A percentile compares a stretch with the other conserved stretches of the same genome.
These are phyloP conservation scores for Leccinum sublutescens DNA, from an alignment of 768 basidiomycete species.

Conservation along the genomic window DNA sequence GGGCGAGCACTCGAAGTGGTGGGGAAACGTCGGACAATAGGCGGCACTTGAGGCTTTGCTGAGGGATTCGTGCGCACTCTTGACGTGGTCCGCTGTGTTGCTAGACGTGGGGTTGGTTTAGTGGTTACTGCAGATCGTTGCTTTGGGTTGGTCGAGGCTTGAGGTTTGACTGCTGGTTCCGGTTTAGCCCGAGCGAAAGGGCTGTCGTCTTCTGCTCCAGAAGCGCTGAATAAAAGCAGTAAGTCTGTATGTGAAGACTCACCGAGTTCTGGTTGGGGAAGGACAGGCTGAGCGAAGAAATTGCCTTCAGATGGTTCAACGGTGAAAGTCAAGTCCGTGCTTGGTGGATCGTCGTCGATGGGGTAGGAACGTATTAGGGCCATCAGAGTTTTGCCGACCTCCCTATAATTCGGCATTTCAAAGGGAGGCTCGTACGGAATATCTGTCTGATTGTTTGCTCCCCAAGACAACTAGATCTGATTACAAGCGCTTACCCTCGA, in stretches of 20 bases:
- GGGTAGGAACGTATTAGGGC: constrained; percentile 35
- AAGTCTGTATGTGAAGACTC: background rate
- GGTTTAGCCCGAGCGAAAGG: constrained; percentile 24
- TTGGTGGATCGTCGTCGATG: constrained; percentile 33
- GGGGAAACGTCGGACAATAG: constrained; percentile 12
- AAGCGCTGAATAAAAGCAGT: background rate
- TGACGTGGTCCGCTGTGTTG: constrained; percentile 5
- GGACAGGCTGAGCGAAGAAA: constrained; percentile 20
- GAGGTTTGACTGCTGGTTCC: constrained; percentile 8
- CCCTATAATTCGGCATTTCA: constrained; percentile 49
- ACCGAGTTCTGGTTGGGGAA: constrained; percentile 27
- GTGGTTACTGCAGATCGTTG: background rate
- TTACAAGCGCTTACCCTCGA: constrained; percentile 38
- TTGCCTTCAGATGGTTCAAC: constrained; percentile 16
- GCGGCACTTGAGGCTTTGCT: constrained; percentile 7
- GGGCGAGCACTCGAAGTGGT: constrained; percentile 9
- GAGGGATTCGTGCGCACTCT: constrained; percentile 1
- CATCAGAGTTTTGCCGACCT: constrained; percentile 38
- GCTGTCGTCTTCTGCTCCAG: constrained; percentile 27
- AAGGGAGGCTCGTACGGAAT: constrained; percentile 45
- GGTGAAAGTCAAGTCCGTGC: constrained; percentile 20
- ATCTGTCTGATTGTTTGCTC: constrained; percentile 28
- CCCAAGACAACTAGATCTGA: background rate
- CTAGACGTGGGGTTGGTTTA: constrained; percentile 8
- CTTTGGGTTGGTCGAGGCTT: constrained; percentile 1